These are phyloP conservation scores for Hymenoscyphus fructigenus DNA, from an alignment of 2,329 filamentous ascomycete species.

Conservation along the genomic window DNA sequence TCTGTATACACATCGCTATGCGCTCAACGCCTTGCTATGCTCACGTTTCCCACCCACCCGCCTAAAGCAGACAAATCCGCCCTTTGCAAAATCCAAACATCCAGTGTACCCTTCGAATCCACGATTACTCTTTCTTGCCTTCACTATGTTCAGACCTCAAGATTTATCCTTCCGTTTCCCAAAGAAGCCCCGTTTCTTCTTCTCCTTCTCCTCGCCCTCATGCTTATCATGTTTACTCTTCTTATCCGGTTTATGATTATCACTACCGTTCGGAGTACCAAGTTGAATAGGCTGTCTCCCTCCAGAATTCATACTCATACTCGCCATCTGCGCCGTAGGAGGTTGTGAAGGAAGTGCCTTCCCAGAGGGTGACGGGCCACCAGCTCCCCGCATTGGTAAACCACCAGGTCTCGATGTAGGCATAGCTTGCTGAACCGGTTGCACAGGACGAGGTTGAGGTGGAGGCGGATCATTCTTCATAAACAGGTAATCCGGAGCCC, in stretches of 20 bases:
- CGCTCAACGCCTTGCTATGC: slow-evolving; percentile 18
- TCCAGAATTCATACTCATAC: slow-evolving; percentile 29
- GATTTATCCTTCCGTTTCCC: slow-evolving; percentile 53
- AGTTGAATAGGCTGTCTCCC: slow-evolving; percentile 29
- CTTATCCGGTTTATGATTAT: slow-evolving; percentile 42
- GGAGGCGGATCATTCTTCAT: slow-evolving; percentile 64
- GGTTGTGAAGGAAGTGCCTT: slow-evolving; percentile 26
- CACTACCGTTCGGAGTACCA: slow-evolving; percentile 26
- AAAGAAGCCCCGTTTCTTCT: slow-evolving; percentile 60
- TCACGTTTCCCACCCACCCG: neutral
- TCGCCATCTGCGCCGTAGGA: slow-evolving; percentile 31
- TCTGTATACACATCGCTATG: slow-evolving; percentile 8
- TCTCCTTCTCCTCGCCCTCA: slow-evolving; percentile 41
- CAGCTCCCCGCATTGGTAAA: slow-evolving; percentile 25
- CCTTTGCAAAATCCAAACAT: neutral
- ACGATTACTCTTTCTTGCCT: neutral
- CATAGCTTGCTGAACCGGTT: slow-evolving; percentile 25
- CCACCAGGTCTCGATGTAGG: slow-evolving; percentile 19
- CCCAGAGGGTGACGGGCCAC: slow-evolving; percentile 29
- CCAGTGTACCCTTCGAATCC: neutral
- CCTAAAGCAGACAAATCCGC: neutral
- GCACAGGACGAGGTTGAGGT: slow-evolving; percentile 40
- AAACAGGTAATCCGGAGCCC: slow-evolving; percentile 82
- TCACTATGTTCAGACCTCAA: neutral
- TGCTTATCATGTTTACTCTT: slow-evolving; percentile 56